Base-by-base conservation (phyloP, 345 rosid genomes). In the Noccaea caerulescens region DNA sequence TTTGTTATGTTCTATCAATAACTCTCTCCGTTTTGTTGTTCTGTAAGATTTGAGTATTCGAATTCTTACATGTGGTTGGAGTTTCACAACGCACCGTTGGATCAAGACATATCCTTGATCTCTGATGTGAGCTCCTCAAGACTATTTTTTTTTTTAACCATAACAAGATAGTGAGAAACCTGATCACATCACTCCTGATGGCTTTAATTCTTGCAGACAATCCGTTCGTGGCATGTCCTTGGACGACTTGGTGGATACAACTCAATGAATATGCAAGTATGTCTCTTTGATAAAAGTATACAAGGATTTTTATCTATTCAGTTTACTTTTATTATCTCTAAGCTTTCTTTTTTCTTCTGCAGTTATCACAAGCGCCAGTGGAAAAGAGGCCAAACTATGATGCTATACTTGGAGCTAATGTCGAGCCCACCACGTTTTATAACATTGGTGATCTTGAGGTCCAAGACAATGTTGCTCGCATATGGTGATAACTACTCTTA, bases 181-280 rank as follows among this genome's bases (percentile, higher is more conserved):
- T 0, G 5, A 67, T 27, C 27, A 47, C 64, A 62, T 66, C 18
- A 30, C 11, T 60, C 18, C 42, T 46, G 58, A 37, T 57, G 72
- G 42, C 54, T 44, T 44, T 16, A 36, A n/a, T 8, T 54, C 16
- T 72, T 80, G 85, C 85, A 93, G 98, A 76, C 93, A 43, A 83
- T 93, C 65, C 90, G 95, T 47, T 84, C 97, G 0, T 91, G 99
- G 99, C 90, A 91, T 83, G 87, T 93, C 68, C 83, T 91, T 62
- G 99, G 97, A 63, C 89, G 93, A 42, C 97, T 94, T 72, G 97
- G 99, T 77, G 97, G 97, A 63, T 91, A 89, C 84, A 91, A 91
- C 77, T 83, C 97, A 80, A 85, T 94, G 97, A 94, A 94, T 81
- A 91, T 94, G 96, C 99, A 94, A 81, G 98, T 91, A 83, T 69